Evolutionary conservation across 345 rosid species (phyloP).

Genomic region (Theobroma cacao): DNA sequence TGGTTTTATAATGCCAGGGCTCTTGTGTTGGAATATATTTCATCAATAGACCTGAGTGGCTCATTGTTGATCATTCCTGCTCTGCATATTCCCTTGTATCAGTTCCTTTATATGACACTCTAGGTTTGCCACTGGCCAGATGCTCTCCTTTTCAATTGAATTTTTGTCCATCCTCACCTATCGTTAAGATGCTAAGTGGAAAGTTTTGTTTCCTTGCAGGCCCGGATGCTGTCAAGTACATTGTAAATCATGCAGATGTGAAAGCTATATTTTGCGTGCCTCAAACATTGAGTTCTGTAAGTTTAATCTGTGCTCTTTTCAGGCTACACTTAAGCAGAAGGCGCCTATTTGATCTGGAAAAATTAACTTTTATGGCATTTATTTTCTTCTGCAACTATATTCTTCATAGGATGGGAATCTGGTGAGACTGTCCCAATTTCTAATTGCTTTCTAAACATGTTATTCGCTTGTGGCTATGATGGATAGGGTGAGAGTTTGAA

Average conservation of each 20-base stretch:
- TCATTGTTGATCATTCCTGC: constrained; percentile 93
- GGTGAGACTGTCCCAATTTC: background rate
- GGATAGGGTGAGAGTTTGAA: background rate
- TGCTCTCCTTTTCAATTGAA: constrained; percentile 3
- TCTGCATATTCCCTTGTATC: constrained; percentile 81
- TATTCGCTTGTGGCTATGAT: background rate
- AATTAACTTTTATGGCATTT: background rate
- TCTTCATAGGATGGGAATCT: background rate
- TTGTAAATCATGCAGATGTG: constrained; percentile 78
- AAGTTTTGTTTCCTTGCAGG: constrained; percentile 44
- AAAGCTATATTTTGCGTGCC: constrained; percentile 92
- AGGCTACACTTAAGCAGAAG: background rate
- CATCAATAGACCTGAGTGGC: constrained; percentile 95
- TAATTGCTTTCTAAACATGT: background rate
- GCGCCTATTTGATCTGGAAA: background rate
- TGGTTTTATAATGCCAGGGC: constrained; percentile 47
- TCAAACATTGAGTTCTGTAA: constrained; percentile 68
- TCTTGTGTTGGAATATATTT: constrained; percentile 84
- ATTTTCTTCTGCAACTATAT: background rate
- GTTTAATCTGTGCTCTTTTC: constrained; percentile 22
- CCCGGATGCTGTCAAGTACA: constrained; percentile 90
- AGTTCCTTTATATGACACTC: constrained; percentile 97
- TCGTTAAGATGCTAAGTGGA: constrained; percentile 8
- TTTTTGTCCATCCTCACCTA: background rate
- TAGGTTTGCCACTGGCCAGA: constrained; percentile 49